A percentile compares a stretch with the other conserved stretches of the same genome.
Conservation (phyloP, 768 basidiomycete species). For the Macrolepiota fuliginosa region DNA sequence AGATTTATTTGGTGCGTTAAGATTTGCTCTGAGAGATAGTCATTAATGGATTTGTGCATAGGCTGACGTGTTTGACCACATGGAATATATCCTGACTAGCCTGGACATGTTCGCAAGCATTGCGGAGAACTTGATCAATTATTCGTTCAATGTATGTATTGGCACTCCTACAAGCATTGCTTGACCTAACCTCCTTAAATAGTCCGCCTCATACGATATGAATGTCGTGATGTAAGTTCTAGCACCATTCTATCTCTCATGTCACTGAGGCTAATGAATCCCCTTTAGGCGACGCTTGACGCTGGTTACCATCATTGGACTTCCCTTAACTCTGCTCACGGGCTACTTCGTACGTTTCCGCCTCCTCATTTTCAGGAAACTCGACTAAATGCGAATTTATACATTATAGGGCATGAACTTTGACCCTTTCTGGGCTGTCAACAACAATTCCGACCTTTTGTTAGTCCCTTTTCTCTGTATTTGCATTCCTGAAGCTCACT, state of each 20-base stretch:
- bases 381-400: not conserved
- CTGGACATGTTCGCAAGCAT: slow-evolving; percentile 74
- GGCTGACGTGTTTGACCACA: slow-evolving; percentile 77
- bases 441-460: slow-evolving; percentile 45
- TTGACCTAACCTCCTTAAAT: slow-evolving; percentile 7
- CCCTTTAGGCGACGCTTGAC: slow-evolving; percentile 57
- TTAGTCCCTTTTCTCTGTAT: slow-evolving; percentile 23
- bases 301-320: slow-evolving; percentile 66
- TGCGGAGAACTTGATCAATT: slow-evolving; percentile 69
- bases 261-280: not conserved
- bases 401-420: slow-evolving; percentile 65
- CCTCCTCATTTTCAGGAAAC: not conserved
- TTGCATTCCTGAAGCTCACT: not conserved
- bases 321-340: slow-evolving; percentile 67
- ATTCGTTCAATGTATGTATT: slow-evolving; percentile 66
- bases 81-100: slow-evolving; percentile 67
- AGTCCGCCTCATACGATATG: slow-evolving; percentile 76
- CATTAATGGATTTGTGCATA: slow-evolving; percentile 20
- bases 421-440: slow-evolving; percentile 44
- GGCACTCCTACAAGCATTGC: not conserved
- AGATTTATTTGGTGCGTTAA: slow-evolving; percentile 58
- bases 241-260: not conserved
- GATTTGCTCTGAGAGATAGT: not conserved
- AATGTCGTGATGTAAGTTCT: slow-evolving; percentile 65
- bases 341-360: slow-evolving; percentile 51